Conservation (phyloP, 305 asterid genomes). For the Solanum aculeatissimum region DNA sequence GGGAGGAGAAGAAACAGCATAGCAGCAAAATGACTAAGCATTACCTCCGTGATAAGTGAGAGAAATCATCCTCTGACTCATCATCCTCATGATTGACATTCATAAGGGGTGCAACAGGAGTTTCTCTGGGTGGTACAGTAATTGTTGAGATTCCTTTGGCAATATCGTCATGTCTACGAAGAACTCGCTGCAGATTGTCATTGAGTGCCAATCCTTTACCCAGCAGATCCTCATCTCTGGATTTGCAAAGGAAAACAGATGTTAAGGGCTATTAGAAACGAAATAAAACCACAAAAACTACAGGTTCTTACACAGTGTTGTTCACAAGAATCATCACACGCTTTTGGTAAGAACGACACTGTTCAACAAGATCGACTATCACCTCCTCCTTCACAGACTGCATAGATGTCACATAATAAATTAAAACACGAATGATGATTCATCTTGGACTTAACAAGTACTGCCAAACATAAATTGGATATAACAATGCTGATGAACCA, state of each 20-base stretch:
- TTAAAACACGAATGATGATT: not conserved
- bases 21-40: not conserved
- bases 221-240: constrained; percentile 79
- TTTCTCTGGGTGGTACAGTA: constrained; percentile 16
- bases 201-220: constrained; percentile 69
- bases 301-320: constrained; percentile 54
- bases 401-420: not conserved
- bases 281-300: not conserved
- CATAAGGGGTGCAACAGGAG: constrained; percentile 68
- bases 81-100: constrained; percentile 83
- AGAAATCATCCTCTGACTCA: constrained; percentile 87
- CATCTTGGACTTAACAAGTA: not conserved
- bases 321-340: constrained; percentile 87
- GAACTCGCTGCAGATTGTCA: constrained; percentile 74
- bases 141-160: constrained; percentile 39
- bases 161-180: constrained; percentile 54
- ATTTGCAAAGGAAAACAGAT: not conserved
- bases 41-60: constrained; percentile 82
- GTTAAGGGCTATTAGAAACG: not conserved
- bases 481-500: not conserved
- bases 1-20: not conserved
- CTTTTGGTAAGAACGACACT: constrained; percentile 76
- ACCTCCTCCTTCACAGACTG: constrained; percentile 83
- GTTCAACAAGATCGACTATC: constrained; percentile 85
- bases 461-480: not conserved